Percentiles rank a stretch among this genome's conserved stretches.
Conservation (phyloP, 805 yeast genomes). For the Starmerella floricola region DNA sequence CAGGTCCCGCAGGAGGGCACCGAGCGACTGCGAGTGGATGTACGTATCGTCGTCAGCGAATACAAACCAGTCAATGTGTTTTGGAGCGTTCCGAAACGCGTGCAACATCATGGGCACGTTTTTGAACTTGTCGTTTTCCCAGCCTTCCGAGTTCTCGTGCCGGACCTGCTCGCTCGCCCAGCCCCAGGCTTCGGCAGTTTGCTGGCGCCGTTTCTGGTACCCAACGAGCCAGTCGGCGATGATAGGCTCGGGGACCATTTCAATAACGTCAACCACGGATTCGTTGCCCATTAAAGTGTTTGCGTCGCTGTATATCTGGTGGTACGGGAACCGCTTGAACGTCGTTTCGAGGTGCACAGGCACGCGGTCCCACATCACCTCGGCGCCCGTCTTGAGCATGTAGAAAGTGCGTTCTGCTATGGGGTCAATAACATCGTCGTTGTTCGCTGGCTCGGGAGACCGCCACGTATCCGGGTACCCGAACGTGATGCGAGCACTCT, state of each 20-base stretch:
- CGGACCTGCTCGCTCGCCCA: slow-evolving; percentile 16
- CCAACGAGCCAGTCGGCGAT: slow-evolving; percentile 22
- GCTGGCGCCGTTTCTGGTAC: slow-evolving; percentile 17
- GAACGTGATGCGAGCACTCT: neutral
- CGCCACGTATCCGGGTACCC: slow-evolving; percentile 13
- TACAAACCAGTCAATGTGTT: slow-evolving; percentile 29
- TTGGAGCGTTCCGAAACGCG: slow-evolving; percentile 27
- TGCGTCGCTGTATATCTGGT: slow-evolving; percentile 31
- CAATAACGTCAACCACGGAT: slow-evolving; percentile 28
- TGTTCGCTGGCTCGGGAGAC: neutral
- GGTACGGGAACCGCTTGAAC: slow-evolving; percentile 28
- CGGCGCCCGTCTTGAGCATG: slow-evolving; percentile 33
- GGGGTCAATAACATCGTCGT: slow-evolving; percentile 11
- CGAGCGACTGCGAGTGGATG: slow-evolving; percentile 24
- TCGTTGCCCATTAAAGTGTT: slow-evolving; percentile 28
- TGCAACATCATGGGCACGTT: slow-evolving; percentile 31
- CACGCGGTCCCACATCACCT: slow-evolving; percentile 30
- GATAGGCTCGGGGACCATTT: slow-evolving; percentile 21
- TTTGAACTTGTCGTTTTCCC: slow-evolving; percentile 31
- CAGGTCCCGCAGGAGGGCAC: slow-evolving; percentile 21
- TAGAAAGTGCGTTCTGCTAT: slow-evolving; percentile 22
- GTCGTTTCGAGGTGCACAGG: slow-evolving; percentile 32
- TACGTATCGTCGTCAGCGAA: slow-evolving; percentile 31
- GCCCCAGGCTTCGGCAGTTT: slow-evolving; percentile 16
- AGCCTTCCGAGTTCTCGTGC: slow-evolving; percentile 19